Conservation (phyloP, 768 basidiomycete genomes). For the Serendipita vermifera region DNA sequence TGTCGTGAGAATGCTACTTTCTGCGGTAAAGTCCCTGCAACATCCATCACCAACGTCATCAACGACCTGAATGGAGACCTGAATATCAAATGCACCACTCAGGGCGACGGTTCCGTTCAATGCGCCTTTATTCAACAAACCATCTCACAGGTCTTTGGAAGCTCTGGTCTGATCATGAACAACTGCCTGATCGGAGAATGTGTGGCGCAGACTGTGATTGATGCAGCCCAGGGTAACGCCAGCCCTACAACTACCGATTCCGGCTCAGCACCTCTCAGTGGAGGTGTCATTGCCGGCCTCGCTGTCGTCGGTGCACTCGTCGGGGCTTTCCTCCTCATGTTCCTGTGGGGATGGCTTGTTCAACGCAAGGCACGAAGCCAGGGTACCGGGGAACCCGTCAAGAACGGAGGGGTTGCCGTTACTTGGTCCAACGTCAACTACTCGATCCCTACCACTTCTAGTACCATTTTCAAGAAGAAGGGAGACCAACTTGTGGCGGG, state of each 20-base stretch:
- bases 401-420: slow-evolving; percentile 43
- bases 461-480: slow-evolving; percentile 9
- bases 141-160: slow-evolving; percentile 60
- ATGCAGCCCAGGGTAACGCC: slow-evolving; percentile 29
- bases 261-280: slow-evolving; percentile 39
- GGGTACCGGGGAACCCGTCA: slow-evolving; percentile 23
- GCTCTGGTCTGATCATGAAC: slow-evolving; percentile 52
- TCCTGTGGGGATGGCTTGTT: slow-evolving; percentile 46
- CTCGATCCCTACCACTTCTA: slow-evolving; percentile 29
- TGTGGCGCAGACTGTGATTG: slow-evolving; percentile 65
- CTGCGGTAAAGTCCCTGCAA: slow-evolving; percentile 43
- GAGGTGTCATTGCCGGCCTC: slow-evolving; percentile 83
- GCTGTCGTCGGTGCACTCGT: slow-evolving; percentile 67
- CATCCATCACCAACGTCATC: slow-evolving; percentile 48
- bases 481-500: neutral
- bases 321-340: slow-evolving; percentile 40
- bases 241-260: slow-evolving; percentile 20
- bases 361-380: slow-evolving; percentile 50
- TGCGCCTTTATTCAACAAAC: slow-evolving; percentile 69
- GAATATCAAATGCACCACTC: slow-evolving; percentile 49
- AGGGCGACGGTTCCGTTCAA: slow-evolving; percentile 33
- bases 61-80: slow-evolving; percentile 52
- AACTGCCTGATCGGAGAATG: slow-evolving; percentile 84
- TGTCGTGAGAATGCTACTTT: slow-evolving; percentile 61
- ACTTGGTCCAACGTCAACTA: slow-evolving; percentile 62